phyloP scores from a whole-genome alignment of 257 asterid genomes.

The Nyctanthes arbortristis region DNA sequence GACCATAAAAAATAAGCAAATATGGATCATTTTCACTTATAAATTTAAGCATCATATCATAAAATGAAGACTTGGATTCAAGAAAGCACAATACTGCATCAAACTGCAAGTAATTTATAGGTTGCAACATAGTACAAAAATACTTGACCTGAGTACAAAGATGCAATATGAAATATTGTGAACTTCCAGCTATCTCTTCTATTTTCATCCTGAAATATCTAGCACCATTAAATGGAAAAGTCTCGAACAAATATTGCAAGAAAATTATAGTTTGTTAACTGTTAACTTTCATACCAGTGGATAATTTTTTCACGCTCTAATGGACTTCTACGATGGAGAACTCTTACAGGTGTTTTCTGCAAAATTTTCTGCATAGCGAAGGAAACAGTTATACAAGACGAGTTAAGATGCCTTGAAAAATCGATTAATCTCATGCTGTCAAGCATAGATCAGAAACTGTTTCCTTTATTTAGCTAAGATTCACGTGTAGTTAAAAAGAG shows the following conservation, averaged over 20 bases:
- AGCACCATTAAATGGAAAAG: slow-evolving; percentile 20
- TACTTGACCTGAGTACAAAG: slow-evolving; percentile 85
- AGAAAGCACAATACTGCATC: neutral
- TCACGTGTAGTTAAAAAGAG: too few relatives aligned
- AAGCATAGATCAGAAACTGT: neutral
- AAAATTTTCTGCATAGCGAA: slow-evolving; percentile 56
- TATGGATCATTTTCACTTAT: neutral
- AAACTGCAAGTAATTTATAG: too few relatives aligned
- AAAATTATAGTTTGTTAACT: slow-evolving; percentile 12
- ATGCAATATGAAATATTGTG: slow-evolving; percentile 76
- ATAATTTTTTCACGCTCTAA: slow-evolving; percentile 74
- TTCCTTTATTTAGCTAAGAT: neutral
- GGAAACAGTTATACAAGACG: slow-evolving; percentile 12
- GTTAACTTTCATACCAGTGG: slow-evolving; percentile 61
- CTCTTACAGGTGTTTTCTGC: slow-evolving; percentile 97
- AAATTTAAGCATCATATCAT: slow-evolving; percentile 4
- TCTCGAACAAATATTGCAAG: slow-evolving; percentile 2
- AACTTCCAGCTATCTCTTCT: slow-evolving; percentile 68
- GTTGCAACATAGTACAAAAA: neutral
- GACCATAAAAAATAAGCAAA: too few relatives aligned
- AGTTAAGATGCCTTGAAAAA: neutral
- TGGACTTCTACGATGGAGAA: slow-evolving; percentile 98
- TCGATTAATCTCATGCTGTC: neutral
- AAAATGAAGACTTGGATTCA: neutral
- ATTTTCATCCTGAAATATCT: slow-evolving; percentile 70